These are phyloP conservation scores for Coccomyxa sp. DNA, from an alignment of 139 green algal genomes.

Conservation along the genomic window DNA sequence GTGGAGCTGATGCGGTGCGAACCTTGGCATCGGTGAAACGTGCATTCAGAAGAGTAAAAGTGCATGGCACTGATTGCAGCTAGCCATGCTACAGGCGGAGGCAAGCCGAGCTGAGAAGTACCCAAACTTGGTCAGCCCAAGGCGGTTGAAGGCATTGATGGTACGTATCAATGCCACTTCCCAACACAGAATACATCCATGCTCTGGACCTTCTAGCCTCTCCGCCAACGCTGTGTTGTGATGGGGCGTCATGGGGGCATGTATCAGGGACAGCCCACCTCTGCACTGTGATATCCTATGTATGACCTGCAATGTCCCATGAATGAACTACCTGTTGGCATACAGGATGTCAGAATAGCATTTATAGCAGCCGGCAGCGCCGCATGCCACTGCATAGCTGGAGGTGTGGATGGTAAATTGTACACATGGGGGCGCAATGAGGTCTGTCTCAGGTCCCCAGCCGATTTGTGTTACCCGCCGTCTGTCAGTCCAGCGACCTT, in stretches of 20 bases:
- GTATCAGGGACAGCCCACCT: not conserved
- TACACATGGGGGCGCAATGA: constrained; percentile 93
- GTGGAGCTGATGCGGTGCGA: constrained; percentile 28
- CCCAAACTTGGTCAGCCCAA: constrained; percentile 68
- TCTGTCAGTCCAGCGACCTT: no score
- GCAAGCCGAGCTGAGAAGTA: constrained; percentile 50
- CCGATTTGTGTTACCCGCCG: no score
- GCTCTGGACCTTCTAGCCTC: not conserved
- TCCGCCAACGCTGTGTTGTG: not conserved
- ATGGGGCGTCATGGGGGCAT: not conserved
- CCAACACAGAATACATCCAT: not conserved
- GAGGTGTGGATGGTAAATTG: constrained; percentile 54
- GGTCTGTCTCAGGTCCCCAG: constrained; percentile 29
- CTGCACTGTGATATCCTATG: no score
- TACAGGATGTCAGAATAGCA: constrained; percentile 67
- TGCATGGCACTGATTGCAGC: not conserved
- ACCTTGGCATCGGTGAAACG: not conserved
- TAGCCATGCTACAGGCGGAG: constrained; percentile 40
- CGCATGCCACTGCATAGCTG: constrained; percentile 76
- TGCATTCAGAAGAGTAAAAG: not conserved
- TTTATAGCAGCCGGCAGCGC: constrained; percentile 65
- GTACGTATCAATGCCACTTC: constrained; percentile 27
- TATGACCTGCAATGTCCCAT: not conserved
- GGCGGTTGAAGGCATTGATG: constrained; percentile 60
- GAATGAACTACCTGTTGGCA: not conserved